Percentiles rank a stretch among this genome's conserved stretches.
phyloP scores from a whole-genome alignment of 2,329 filamentous ascomycete species.

The Colletotrichum magnum region DNA sequence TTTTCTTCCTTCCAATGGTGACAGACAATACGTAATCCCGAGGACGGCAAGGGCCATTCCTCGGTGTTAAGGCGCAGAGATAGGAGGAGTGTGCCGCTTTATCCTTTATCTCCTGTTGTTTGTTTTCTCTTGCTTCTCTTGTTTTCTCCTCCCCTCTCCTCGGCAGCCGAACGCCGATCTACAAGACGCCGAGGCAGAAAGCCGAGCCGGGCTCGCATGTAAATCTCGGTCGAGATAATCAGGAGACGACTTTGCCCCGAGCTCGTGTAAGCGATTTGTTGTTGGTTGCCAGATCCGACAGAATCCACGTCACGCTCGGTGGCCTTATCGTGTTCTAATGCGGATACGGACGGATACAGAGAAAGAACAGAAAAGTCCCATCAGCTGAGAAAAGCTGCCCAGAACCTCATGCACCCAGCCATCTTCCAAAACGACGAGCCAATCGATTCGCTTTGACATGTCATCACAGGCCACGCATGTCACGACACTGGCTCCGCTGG shows the following conservation, averaged over 20 bases:
- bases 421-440: slow-evolving; percentile 1
- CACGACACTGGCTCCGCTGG: slow-evolving; percentile 17
- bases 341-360: background rate
- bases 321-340: slow-evolving; percentile 4
- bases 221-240: slow-evolving; percentile 8
- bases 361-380: no score
- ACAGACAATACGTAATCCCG: slow-evolving; percentile 31
- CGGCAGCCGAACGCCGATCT: slow-evolving; percentile 21
- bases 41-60: slow-evolving; percentile 24
- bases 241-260: background rate
- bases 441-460: slow-evolving; percentile 21
- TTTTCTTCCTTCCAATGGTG: no score
- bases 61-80: slow-evolving; percentile 32
- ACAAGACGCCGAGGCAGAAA: slow-evolving; percentile 16
- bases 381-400: background rate
- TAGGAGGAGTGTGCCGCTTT: background rate
- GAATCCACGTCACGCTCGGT: slow-evolving; percentile 1
- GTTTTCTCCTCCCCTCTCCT: slow-evolving; percentile 12
- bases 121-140: background rate
- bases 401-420: background rate
- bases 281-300: slow-evolving; percentile 8
- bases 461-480: slow-evolving; percentile 6
- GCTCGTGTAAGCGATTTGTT: background rate
- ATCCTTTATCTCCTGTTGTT: background rate
- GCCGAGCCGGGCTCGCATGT: slow-evolving; percentile 18